These are phyloP conservation scores for Ascochyta viciae-villosae DNA, from an alignment of 2,329 filamentous ascomycete species.

Conservation along the genomic window DNA sequence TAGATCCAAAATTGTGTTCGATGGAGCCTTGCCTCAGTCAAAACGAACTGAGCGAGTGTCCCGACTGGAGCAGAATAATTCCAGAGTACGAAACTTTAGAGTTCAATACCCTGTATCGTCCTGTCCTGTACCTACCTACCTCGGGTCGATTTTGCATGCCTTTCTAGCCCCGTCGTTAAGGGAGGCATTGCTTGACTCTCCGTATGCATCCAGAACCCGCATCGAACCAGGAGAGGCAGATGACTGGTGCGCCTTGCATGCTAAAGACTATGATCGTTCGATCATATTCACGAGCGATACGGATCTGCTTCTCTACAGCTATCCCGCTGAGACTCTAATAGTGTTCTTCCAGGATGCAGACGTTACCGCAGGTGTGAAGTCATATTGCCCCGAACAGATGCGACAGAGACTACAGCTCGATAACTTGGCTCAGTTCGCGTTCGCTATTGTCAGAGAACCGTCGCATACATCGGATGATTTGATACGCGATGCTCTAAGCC, in stretches of 20 bases:
- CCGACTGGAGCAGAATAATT: slow-evolving; percentile 66
- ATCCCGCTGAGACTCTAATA: slow-evolving; percentile 68
- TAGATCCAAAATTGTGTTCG: slow-evolving; percentile 76
- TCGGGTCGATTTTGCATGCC: slow-evolving; percentile 58
- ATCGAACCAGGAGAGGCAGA: slow-evolving; percentile 89
- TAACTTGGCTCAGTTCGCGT: slow-evolving; percentile 51
- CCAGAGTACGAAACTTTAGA: slow-evolving; percentile 62
- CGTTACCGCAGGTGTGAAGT: slow-evolving; percentile 39
- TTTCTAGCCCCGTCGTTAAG: slow-evolving; percentile 82
- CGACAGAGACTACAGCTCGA: slow-evolving; percentile 54
- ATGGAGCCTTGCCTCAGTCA: slow-evolving; percentile 75
- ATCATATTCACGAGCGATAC: slow-evolving; percentile 84
- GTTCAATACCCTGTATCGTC: slow-evolving; percentile 31
- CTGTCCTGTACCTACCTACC: slow-evolving; percentile 37
- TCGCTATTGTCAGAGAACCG: slow-evolving; percentile 45
- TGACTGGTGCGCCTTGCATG: slow-evolving; percentile 73
- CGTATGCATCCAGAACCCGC: slow-evolving; percentile 53
- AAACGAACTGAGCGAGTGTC: slow-evolving; percentile 70
- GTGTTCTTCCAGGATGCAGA: slow-evolving; percentile 73
- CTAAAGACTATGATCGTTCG: slow-evolving; percentile 63
- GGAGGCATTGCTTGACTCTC: slow-evolving; percentile 66
- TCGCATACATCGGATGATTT: slow-evolving; percentile 39
- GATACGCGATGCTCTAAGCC: slow-evolving; percentile 29
- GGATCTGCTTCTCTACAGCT: slow-evolving; percentile 78
- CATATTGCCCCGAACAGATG: slow-evolving; percentile 54